These are phyloP conservation scores for Chrysanthemum makinoi DNA, from an alignment of 129 eudicot species.

Conservation along the genomic window DNA sequence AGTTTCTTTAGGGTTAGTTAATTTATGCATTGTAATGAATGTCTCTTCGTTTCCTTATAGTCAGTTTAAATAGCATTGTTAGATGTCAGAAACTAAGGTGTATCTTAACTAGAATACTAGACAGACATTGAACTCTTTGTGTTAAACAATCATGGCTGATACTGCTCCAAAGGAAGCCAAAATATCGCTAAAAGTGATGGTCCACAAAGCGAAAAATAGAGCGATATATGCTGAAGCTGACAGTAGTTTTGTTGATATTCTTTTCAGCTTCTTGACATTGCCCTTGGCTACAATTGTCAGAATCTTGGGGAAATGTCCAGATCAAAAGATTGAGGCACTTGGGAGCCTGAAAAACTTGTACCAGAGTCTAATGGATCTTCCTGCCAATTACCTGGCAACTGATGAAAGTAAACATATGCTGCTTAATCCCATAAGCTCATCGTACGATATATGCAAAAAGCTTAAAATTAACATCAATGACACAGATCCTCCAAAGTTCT, in stretches of 20 bases:
- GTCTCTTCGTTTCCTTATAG: neutral
- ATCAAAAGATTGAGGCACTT: neutral
- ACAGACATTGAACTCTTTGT: no score
- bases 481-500: constrained; percentile 8
- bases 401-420: constrained; percentile 9
- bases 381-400: neutral
- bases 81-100: no score
- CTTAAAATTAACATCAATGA: constrained; percentile 17
- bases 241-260: no score
- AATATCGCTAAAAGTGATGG: no score
- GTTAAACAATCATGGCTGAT: neutral
- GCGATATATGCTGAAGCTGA: no score
- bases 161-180: no score
- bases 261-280: no score
- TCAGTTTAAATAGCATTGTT: neutral
- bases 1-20: no score
- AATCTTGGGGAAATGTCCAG: neutral
- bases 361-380: neutral
- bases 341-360: neutral
- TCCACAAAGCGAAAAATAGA: no score
- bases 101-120: no score
- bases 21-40: neutral
- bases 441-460: neutral
- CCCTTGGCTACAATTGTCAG: no score
- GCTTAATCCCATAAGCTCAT: constrained; percentile 23